These are phyloP conservation scores for Lentinus tigrinus DNA, from an alignment of 768 basidiomycete genomes.

Conservation along the genomic window DNA sequence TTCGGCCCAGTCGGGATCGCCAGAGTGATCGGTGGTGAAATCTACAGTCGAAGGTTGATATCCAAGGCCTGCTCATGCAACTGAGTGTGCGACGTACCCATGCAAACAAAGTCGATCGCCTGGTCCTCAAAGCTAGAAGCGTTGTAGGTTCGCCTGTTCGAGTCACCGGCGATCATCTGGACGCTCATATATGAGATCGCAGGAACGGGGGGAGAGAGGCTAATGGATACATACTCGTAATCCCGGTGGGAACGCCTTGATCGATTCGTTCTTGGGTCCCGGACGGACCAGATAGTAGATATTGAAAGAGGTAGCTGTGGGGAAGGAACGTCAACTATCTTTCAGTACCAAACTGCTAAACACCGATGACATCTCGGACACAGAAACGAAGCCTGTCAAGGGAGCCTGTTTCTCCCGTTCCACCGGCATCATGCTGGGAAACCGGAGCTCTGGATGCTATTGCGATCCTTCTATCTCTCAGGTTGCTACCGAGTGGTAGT, in stretches of 20 bases:
- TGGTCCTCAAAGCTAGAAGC: constrained; percentile 28
- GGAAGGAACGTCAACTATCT: neutral
- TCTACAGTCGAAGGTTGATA: neutral
- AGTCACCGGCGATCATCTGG: constrained; percentile 32
- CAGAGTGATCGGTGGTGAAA: constrained; percentile 17
- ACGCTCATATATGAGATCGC: constrained; percentile 10
- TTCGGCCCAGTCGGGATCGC: constrained; percentile 19
- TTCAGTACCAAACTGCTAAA: neutral
- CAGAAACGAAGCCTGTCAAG: constrained; percentile 16
- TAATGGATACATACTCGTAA: constrained; percentile 12
- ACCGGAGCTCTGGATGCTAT: no score
- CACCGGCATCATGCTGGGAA: no score
- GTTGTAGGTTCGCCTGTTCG: constrained; percentile 31
- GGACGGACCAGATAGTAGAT: constrained; percentile 25
- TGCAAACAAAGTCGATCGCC: constrained; percentile 35
- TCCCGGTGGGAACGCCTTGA: constrained; percentile 24
- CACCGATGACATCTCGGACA: neutral
- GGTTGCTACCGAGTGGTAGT: no score
- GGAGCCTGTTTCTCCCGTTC: no score
- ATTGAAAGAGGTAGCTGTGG: constrained; percentile 17
- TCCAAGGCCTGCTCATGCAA: constrained; percentile 11
- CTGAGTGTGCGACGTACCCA: constrained; percentile 1
- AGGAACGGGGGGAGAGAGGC: neutral
- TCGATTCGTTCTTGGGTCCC: constrained; percentile 17
- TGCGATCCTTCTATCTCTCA: no score